Conservation (phyloP, 1,284 basidiomycete species). For the Singerocomus rubriflavus region DNA sequence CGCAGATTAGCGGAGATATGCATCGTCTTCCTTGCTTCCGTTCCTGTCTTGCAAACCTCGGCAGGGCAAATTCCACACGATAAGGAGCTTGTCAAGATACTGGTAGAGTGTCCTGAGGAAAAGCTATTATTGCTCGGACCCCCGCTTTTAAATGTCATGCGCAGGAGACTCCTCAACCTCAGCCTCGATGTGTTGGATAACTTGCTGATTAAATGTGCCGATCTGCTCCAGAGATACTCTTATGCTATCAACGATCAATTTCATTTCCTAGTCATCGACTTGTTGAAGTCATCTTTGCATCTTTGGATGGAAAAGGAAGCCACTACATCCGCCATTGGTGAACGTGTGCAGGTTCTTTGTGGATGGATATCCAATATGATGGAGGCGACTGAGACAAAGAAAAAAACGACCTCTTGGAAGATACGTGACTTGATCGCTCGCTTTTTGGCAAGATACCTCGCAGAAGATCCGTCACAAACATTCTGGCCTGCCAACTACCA, state of each 20-base stretch:
- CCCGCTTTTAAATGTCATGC: constrained; percentile 55
- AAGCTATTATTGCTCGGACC: constrained; percentile 58
- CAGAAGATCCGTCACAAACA: constrained; percentile 53
- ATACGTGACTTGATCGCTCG: constrained; percentile 62
- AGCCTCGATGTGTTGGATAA: constrained; percentile 46
- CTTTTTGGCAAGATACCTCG: constrained; percentile 68
- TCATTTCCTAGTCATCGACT: constrained; percentile 53
- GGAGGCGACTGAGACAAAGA: constrained; percentile 29
- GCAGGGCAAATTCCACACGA: constrained; percentile 61
- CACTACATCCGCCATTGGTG: constrained; percentile 40
- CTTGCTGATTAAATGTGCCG: constrained; percentile 54
- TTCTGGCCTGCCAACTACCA: constrained; percentile 44
- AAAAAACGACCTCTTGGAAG: constrained; percentile 60
- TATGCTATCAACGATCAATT: constrained; percentile 56
- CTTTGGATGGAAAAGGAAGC: constrained; percentile 56
- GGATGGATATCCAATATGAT: constrained; percentile 51
- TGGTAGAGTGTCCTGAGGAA: constrained; percentile 50
- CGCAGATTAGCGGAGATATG: constrained; percentile 45
- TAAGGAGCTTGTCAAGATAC: constrained; percentile 56
- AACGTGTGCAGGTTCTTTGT: constrained; percentile 48
- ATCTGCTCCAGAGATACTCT: constrained; percentile 55
- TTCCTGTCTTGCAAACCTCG: constrained; percentile 58
- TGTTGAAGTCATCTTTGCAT: constrained; percentile 63
- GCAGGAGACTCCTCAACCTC: constrained; percentile 54
- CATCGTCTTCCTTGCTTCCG: constrained; percentile 51